These are phyloP conservation scores for Scedosporium minutisporum DNA, from an alignment of 2,329 filamentous ascomycete species.

Conservation along the genomic window DNA sequence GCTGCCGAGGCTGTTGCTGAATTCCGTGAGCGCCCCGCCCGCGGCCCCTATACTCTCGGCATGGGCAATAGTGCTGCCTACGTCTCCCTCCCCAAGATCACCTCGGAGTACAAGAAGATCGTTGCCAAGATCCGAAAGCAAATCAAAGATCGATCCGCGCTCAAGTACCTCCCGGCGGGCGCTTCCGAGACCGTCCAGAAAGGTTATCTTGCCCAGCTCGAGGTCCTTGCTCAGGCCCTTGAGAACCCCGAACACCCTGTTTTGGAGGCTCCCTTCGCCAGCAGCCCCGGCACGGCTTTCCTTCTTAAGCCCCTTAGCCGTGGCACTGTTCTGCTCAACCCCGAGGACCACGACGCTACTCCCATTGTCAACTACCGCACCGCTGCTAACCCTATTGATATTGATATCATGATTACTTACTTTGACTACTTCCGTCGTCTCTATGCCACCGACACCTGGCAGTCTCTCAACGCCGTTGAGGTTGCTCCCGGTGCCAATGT, in stretches of 20 bases:
- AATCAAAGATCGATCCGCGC: conserved; percentile 13
- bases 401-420: conserved; percentile 22
- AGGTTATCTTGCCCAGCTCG: conserved; percentile 17
- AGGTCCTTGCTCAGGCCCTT: conserved; percentile 16
- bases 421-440: conserved; percentile 20
- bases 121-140: conserved; percentile 14
- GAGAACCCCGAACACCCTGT: conserved; percentile 19
- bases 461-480: conserved; percentile 18
- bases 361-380: conserved; percentile 25
- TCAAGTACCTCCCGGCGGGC: conserved; percentile 12
- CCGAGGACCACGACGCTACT: conserved; percentile 13
- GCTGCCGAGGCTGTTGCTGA: conserved; percentile 20
- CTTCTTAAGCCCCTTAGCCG: conserved; percentile 24
- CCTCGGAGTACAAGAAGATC: conserved; percentile 12
- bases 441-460: conserved; percentile 18
- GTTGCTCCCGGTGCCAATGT: conserved; percentile 18
- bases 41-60: conserved; percentile 26
- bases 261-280: conserved; percentile 20
- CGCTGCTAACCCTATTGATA: conserved; percentile 24
- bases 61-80: conserved; percentile 21
- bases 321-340: conserved; percentile 20
- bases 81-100: conserved; percentile 16
- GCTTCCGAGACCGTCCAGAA: conserved; percentile 13
- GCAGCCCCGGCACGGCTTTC: conserved; percentile 13
- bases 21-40: conserved; percentile 20